Percentiles rank a stretch among this genome's conserved stretches.
Conservation (phyloP, 2,329 filamentous ascomycete genomes). For the Shiraia sp. region DNA sequence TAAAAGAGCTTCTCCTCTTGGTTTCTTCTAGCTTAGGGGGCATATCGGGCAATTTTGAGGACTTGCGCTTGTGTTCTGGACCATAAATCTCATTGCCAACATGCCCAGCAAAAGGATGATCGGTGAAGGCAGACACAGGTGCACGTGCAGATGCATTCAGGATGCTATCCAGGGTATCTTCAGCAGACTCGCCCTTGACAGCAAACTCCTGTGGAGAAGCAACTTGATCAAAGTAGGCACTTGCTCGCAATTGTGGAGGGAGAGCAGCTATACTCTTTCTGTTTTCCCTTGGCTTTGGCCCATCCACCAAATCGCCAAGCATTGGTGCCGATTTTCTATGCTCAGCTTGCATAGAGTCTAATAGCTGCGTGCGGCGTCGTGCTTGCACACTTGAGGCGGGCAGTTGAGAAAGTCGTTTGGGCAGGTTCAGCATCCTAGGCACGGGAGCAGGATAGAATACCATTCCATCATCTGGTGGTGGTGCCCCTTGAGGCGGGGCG, state of each 20-base stretch:
- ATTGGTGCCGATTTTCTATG: conserved; percentile 55
- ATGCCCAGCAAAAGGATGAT: conserved; percentile 80
- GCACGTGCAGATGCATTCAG: conserved; percentile 86
- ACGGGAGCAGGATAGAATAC: conserved; percentile 95
- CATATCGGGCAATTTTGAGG: conserved; percentile 31
- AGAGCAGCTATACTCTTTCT: conserved; percentile 58
- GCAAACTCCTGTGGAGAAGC: conserved; percentile 59
- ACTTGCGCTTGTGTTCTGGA: conserved; percentile 48
- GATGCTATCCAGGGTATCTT: conserved; percentile 86
- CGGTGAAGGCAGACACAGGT: conserved; percentile 88
- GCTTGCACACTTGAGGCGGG: conserved; percentile 67
- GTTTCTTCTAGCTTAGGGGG: conserved; percentile 28
- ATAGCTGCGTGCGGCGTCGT: conserved; percentile 72
- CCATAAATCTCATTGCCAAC: conserved; percentile 78
- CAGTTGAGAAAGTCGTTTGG: conserved; percentile 79
- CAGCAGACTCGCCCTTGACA: conserved; percentile 76
- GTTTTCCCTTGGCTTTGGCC: conserved; percentile 33
- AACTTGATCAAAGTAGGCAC: conserved; percentile 80
- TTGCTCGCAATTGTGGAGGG: conserved; percentile 86
- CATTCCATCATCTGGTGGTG: conserved; percentile 75
- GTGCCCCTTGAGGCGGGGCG: conserved; percentile 34
- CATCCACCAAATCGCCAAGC: conserved; percentile 6
- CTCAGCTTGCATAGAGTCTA: conserved; percentile 64
- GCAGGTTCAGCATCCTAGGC: conserved; percentile 89
- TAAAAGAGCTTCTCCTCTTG: conserved; percentile 44